These are phyloP conservation scores for Starmerella lactis-condensi DNA, from an alignment of 805 yeast genomes.

Conservation along the genomic window DNA sequence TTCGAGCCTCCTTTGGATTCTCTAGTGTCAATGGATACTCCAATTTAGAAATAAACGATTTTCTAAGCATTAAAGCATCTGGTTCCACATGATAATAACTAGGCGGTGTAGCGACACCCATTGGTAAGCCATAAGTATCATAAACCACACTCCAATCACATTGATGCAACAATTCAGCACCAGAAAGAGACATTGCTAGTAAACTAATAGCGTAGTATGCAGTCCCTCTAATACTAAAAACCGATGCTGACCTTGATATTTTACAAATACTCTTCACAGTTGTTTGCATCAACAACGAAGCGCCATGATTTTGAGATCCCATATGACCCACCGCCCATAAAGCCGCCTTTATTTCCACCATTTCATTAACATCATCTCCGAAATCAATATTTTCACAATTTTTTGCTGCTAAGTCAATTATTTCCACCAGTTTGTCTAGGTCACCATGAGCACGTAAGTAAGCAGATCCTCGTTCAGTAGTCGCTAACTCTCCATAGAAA, in stretches of 20 bases:
- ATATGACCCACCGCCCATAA: constrained; percentile 79
- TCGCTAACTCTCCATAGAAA: constrained; percentile 62
- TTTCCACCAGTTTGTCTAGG: constrained; percentile 16
- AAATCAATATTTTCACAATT: not conserved
- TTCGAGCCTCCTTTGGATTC: too few species aligned
- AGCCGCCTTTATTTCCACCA: constrained; percentile 43
- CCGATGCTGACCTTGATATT: constrained; percentile 30
- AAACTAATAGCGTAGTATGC: constrained; percentile 65
- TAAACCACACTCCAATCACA: constrained; percentile 48
- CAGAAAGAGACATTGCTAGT: constrained; percentile 53
- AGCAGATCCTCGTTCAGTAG: constrained; percentile 62
- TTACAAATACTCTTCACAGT: constrained; percentile 36
- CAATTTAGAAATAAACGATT: too few species aligned
- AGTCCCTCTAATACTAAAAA: constrained; percentile 52
- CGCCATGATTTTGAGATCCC: constrained; percentile 55
- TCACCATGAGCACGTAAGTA: constrained; percentile 35
- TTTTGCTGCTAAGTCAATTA: constrained; percentile 5
- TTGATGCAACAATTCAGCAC: constrained; percentile 71
- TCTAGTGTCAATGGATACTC: too few species aligned
- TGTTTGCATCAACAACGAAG: constrained; percentile 29
- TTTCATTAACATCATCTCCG: constrained; percentile 17
- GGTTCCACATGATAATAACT: too few species aligned
- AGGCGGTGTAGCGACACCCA: constrained; percentile 15
- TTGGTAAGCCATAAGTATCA: constrained; percentile 13
- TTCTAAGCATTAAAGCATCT: too few species aligned